phyloP scores from a whole-genome alignment of 1,139 yeast species.

The Scheffersomyces cryptocercus region DNA sequence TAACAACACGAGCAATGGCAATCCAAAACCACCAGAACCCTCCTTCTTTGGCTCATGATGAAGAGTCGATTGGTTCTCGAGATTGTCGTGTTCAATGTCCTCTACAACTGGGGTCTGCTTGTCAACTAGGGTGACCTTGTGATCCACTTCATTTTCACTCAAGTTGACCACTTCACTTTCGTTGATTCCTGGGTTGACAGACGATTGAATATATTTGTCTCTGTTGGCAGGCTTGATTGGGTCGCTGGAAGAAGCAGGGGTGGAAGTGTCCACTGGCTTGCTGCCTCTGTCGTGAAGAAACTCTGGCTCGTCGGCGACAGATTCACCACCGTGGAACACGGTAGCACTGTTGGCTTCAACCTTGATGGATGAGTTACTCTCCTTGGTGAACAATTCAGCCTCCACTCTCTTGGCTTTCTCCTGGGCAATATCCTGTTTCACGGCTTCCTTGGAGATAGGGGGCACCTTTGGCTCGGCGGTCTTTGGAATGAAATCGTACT shows the following conservation, averaged over 20 bases:
- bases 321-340: slow-evolving; percentile 49
- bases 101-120: slow-evolving; percentile 35
- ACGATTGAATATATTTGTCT: slow-evolving; percentile 44
- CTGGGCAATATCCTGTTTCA: slow-evolving; percentile 49
- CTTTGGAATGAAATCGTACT: slow-evolving; percentile 51
- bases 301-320: slow-evolving; percentile 41
- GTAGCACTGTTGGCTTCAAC: slow-evolving; percentile 46
- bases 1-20: slow-evolving; percentile 12
- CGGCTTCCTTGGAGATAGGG: slow-evolving; percentile 52
- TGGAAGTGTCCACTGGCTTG: slow-evolving; percentile 16
- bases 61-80: slow-evolving; percentile 9
- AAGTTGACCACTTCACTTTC: slow-evolving; percentile 37
- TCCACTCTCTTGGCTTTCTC: slow-evolving; percentile 44
- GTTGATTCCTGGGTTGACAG: slow-evolving; percentile 46
- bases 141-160: slow-evolving; percentile 40
- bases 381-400: slow-evolving; percentile 40
- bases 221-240: slow-evolving; percentile 38
- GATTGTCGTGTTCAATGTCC: slow-evolving; percentile 41
- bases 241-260: slow-evolving; percentile 8
- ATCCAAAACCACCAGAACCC: slow-evolving; percentile 3
- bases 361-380: slow-evolving; percentile 39
- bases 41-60: slow-evolving; percentile 7
- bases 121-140: slow-evolving; percentile 32
- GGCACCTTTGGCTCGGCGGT: slow-evolving; percentile 51
- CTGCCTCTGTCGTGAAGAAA: slow-evolving; percentile 36